A percentile compares a stretch with the other conserved stretches of the same genome.
phyloP scores from a whole-genome alignment of 1,139 yeast species.

The Kodamaea ohmeri region DNA sequence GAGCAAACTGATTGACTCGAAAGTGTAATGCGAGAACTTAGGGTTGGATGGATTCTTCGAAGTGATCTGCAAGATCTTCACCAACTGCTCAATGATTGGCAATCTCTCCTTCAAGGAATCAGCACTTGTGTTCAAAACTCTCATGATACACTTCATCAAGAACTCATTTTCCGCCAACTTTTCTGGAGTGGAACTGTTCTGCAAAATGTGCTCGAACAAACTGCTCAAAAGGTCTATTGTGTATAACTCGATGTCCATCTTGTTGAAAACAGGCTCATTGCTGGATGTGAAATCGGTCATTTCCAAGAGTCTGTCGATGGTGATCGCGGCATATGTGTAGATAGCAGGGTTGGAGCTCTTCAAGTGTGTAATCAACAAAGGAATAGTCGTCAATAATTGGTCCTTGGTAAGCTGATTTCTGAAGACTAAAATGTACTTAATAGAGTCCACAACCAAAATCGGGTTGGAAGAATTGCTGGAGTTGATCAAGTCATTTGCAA shows the following conservation, averaged over 20 bases:
- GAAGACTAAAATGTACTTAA: slow-evolving; percentile 83
- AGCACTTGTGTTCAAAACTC: slow-evolving; percentile 77
- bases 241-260: slow-evolving; percentile 58
- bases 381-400: slow-evolving; percentile 76
- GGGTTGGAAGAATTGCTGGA: slow-evolving; percentile 46
- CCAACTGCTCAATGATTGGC: slow-evolving; percentile 57
- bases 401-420: slow-evolving; percentile 89
- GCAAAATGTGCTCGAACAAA: slow-evolving; percentile 63
- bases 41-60: slow-evolving; percentile 95
- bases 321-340: slow-evolving; percentile 89
- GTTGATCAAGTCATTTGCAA: slow-evolving; percentile 74
- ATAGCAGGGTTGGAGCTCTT: slow-evolving; percentile 68
- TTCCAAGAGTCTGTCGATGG: slow-evolving; percentile 83
- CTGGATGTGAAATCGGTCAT: slow-evolving; percentile 52
- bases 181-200: slow-evolving; percentile 67
- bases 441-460: slow-evolving; percentile 86
- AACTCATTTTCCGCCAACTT: slow-evolving; percentile 94
- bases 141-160: slow-evolving; percentile 82
- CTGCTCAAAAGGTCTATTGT: slow-evolving; percentile 55
- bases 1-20: slow-evolving; percentile 81
- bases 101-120: slow-evolving; percentile 41
- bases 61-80: slow-evolving; percentile 66
- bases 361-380: slow-evolving; percentile 72
- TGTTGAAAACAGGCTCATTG: slow-evolving; percentile 59
- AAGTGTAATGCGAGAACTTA: slow-evolving; percentile 82